These are phyloP conservation scores for Spencermartinsiella ligniputridi DNA, from an alignment of 1,139 yeast species.

Conservation along the genomic window DNA sequence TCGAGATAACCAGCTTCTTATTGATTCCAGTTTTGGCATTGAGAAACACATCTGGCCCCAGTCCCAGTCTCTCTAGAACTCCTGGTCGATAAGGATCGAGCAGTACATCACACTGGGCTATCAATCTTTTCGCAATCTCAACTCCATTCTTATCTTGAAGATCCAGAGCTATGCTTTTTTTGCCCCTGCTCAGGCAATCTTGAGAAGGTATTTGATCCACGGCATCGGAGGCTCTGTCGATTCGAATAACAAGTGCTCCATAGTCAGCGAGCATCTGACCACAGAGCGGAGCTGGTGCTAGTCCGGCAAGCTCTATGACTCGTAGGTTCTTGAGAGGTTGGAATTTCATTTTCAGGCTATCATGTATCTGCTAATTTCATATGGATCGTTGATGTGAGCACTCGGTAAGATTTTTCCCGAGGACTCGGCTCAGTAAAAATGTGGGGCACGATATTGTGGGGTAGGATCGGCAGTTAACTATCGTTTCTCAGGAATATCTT, in stretches of 20 bases:
- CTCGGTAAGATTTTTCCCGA: too few species aligned
- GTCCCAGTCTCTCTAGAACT: background rate
- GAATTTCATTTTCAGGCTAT: background rate
- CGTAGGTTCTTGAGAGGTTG: background rate
- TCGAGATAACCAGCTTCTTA: background rate
- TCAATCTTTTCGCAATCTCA: background rate
- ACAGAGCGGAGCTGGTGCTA: background rate
- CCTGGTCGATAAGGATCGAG: slow-evolving; percentile 2
- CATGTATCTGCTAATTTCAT: too few species aligned
- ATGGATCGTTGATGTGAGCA: too few species aligned
- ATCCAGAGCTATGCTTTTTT: background rate
- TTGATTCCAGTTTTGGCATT: background rate
- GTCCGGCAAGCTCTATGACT: background rate
- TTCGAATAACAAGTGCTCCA: background rate
- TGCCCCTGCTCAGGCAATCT: background rate
- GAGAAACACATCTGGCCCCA: background rate
- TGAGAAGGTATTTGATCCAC: background rate
- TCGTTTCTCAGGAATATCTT: too few species aligned
- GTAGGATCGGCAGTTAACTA: too few species aligned
- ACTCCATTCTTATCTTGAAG: background rate
- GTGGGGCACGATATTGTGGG: too few species aligned
- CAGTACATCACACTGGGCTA: background rate
- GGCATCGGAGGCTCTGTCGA: background rate
- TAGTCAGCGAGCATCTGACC: background rate
- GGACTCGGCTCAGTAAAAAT: too few species aligned